phyloP scores from a whole-genome alignment of 345 rosid genomes.

The Euphorbia lathyris region DNA sequence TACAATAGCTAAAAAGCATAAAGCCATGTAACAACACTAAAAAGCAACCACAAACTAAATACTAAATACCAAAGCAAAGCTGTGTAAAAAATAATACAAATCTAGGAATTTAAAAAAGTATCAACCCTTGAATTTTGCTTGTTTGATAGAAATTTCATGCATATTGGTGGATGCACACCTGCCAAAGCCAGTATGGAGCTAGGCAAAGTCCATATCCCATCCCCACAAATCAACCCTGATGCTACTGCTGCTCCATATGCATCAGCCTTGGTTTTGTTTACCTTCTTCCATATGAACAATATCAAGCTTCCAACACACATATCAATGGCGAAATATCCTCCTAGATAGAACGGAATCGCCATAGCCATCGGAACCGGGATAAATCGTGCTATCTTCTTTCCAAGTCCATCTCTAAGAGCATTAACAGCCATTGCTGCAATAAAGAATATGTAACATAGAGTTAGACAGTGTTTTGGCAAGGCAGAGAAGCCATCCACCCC shows the following conservation, averaged over 20 bases:
- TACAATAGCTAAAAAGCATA: neutral
- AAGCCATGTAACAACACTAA: too few relatives aligned
- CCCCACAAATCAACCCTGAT: slow-evolving; percentile 82
- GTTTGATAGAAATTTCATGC: slow-evolving; percentile 76
- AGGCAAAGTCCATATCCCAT: slow-evolving; percentile 75
- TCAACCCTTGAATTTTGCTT: slow-evolving; percentile 49
- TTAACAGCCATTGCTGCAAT: slow-evolving; percentile 55
- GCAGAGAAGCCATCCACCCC: slow-evolving; percentile 72
- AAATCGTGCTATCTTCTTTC: slow-evolving; percentile 39
- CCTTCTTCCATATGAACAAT: slow-evolving; percentile 61
- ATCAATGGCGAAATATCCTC: slow-evolving; percentile 75
- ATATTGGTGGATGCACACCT: slow-evolving; percentile 61
- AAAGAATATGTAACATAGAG: slow-evolving; percentile 57
- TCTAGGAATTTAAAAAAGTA: slow-evolving; percentile 30
- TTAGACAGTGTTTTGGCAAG: slow-evolving; percentile 69
- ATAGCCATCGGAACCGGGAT: slow-evolving; percentile 84
- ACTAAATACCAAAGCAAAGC: neutral
- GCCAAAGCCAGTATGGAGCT: slow-evolving; percentile 64
- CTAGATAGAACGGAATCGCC: slow-evolving; percentile 86
- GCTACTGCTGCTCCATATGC: slow-evolving; percentile 77
- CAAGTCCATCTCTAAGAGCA: slow-evolving; percentile 39
- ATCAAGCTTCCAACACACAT: slow-evolving; percentile 83
- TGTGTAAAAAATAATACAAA: neutral
- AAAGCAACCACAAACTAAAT: neutral
- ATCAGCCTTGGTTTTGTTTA: slow-evolving; percentile 58